phyloP scores from a whole-genome alignment of 768 basidiomycete genomes.

The Boletellus ananas region DNA sequence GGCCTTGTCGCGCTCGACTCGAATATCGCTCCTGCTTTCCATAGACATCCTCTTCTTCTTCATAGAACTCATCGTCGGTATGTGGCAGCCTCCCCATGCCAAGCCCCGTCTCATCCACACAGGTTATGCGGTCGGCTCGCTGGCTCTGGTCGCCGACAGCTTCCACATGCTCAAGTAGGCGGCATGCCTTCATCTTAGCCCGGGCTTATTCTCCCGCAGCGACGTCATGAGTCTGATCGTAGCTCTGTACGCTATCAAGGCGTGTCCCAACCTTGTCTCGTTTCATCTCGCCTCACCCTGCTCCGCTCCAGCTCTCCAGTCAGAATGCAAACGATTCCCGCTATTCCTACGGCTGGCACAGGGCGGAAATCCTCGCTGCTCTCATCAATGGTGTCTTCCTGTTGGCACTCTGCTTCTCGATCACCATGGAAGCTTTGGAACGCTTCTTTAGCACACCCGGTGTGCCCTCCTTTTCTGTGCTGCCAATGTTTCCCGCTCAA shows the following conservation, averaged over 20 bases:
- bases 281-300: slow-evolving; percentile 3
- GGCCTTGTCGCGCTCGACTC: slow-evolving; percentile 59
- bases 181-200: not conserved
- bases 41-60: slow-evolving; percentile 89
- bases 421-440: slow-evolving; percentile 86
- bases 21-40: slow-evolving; percentile 70
- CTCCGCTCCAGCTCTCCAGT: slow-evolving; percentile 54
- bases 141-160: slow-evolving; percentile 93
- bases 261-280: slow-evolving; percentile 19
- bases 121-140: slow-evolving; percentile 95
- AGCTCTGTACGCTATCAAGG: slow-evolving; percentile 92
- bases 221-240: slow-evolving; percentile 96
- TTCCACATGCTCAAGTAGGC: slow-evolving; percentile 98
- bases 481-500: slow-evolving; percentile 3
- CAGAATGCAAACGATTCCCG: slow-evolving; percentile 57
- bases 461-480: slow-evolving; percentile 25
- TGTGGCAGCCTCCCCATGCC: slow-evolving; percentile 20
- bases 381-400: slow-evolving; percentile 96
- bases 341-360: slow-evolving; percentile 99
- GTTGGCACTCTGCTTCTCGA: slow-evolving; percentile 94
- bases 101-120: slow-evolving; percentile 10
- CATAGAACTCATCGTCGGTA: slow-evolving; percentile 78
- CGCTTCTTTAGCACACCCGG: slow-evolving; percentile 86
- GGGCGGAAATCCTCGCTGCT: slow-evolving; percentile 94
- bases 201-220: slow-evolving; percentile 41